Base-by-base conservation (phyloP, 441 rosid species). In the Adansonia grandidieri region DNA sequence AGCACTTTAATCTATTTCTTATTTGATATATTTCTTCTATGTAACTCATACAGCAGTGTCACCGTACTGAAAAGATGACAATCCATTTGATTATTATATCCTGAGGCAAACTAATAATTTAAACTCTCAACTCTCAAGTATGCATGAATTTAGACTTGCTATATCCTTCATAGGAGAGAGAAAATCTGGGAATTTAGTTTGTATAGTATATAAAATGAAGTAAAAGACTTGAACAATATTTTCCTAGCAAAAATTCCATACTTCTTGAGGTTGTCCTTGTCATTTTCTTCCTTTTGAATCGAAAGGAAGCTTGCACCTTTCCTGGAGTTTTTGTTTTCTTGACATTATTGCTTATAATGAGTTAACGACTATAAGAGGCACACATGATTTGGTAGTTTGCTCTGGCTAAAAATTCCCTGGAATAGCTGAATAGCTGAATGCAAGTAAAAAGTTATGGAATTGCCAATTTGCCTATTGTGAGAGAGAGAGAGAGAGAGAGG, bases 61-160 rank as follows among this genome's bases (percentile, higher is more conserved):
- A 47, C 77, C 62, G 44, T 62, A 61, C 58, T 56, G 58, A 74
- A 50, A 22, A 74, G 57, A 58, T 47, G 77, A 20, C 40, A 56
- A 11, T 47, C 20, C 44, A 44, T 32, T 69, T 69, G 20, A 69
- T 69, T 22, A 11, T 22, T 13, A 6, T 50, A 48, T 22, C 10
- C n/a, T 48, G 42, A 48, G 58, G 57, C 42, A 48, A 69, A 22
- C 50, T 48, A 48, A 69, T 69, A 32, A 32, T 32, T 32, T 32
- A 32, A 32, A 28, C 28, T 28, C 42, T 48, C 42, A 47, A 22
- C 42, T 2, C 73, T 10, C 10, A 68, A 47, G 19, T 69, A 48
- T 69, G 40, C 19, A 47, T 69, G 57, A 20, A 11, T 45, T 68
- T 68, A 45, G 54, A 45, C n/a, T 4, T 44, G 56, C 32, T 45